phyloP scores from a whole-genome alignment of 495 filamentous ascomycete species.

The Daldinia grandis region DNA sequence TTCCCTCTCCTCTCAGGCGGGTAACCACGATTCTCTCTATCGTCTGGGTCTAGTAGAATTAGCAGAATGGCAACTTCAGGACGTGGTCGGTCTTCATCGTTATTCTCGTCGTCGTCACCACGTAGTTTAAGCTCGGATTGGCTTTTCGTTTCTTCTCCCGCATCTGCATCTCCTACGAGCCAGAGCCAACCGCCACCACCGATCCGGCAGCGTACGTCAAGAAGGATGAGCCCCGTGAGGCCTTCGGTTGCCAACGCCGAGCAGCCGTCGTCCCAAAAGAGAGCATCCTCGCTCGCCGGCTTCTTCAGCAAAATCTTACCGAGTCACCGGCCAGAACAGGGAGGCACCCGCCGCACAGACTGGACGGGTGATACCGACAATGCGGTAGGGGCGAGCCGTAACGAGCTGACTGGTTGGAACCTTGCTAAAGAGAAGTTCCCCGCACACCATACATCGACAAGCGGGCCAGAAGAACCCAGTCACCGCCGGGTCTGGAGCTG shows the following conservation, averaged over 20 bases:
- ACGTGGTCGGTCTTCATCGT: constrained; percentile 29
- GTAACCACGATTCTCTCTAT: constrained; percentile 22
- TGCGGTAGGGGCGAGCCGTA: constrained; percentile 21
- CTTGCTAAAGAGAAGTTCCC: constrained; percentile 32
- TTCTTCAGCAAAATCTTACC: constrained; percentile 51
- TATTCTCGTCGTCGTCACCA: constrained; percentile 26
- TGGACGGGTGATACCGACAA: constrained; percentile 31
- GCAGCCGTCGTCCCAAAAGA: constrained; percentile 25
- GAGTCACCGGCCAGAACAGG: constrained; percentile 54
- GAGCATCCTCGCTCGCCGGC: constrained; percentile 44
- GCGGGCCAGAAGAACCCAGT: constrained; percentile 10
- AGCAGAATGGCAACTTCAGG: constrained; percentile 19
- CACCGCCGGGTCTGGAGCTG: constrained; percentile 29
- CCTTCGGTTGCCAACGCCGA: constrained; percentile 1
- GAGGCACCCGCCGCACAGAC: constrained; percentile 48
- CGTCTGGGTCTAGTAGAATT: not conserved
- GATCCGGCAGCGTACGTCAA: constrained; percentile 21
- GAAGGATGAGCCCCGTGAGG: constrained; percentile 28
- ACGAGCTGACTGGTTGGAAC: constrained; percentile 42
- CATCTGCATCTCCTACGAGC: constrained; percentile 14
- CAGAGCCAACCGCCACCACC: constrained; percentile 23
- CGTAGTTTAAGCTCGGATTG: constrained; percentile 22
- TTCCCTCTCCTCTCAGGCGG: constrained; percentile 4
- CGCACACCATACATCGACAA: not conserved
- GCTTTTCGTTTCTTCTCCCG: constrained; percentile 20